These are phyloP conservation scores for Micromonas pusilla DNA, from an alignment of 139 green algal species.

Conservation along the genomic window DNA sequence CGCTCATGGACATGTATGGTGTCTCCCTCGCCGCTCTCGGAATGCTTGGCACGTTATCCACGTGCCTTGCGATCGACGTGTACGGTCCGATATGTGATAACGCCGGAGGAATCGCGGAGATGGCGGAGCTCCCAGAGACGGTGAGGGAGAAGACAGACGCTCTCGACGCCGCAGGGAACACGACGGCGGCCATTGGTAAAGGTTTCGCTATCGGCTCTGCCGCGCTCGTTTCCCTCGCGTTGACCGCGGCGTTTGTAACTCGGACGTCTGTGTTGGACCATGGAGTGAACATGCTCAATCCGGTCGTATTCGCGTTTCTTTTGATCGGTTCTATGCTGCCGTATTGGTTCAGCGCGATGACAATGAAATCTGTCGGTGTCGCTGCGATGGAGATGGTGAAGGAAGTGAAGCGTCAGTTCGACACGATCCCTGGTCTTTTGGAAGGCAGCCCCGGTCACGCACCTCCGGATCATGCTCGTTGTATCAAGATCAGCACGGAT, in stretches of 20 bases:
- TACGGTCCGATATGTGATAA: constrained; percentile 96
- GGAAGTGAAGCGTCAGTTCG: constrained; percentile 87
- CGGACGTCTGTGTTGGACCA: constrained; percentile 65
- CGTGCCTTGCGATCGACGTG: constrained; percentile 86
- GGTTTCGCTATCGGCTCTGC: constrained; percentile 94
- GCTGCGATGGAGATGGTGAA: constrained; percentile 77
- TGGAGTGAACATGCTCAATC: constrained; percentile 86
- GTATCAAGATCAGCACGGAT: constrained; percentile 86
- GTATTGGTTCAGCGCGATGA: constrained; percentile 97
- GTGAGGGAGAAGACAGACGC: constrained; percentile 91
- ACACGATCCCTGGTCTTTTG: constrained; percentile 85
- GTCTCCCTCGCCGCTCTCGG: constrained; percentile 87
- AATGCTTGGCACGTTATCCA: constrained; percentile 87
- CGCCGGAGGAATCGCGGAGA: constrained; percentile 92
- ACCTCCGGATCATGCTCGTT: constrained; percentile 79
- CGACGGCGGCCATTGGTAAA: constrained; percentile 95
- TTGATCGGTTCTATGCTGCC: constrained; percentile 92
- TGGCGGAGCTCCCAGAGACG: constrained; percentile 89
- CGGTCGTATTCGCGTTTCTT: constrained; percentile 82
- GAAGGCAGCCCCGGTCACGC: constrained; percentile 63
- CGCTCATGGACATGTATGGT: constrained; percentile 79
- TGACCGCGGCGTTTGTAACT: constrained; percentile 88
- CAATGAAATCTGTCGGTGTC: constrained; percentile 96
- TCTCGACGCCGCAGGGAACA: constrained; percentile 93
- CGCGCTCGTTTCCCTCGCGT: constrained; percentile 87